Evolutionary conservation across 371 early-diverging fungal species (phyloP).

Genomic region (Mortierella sp.): DNA sequence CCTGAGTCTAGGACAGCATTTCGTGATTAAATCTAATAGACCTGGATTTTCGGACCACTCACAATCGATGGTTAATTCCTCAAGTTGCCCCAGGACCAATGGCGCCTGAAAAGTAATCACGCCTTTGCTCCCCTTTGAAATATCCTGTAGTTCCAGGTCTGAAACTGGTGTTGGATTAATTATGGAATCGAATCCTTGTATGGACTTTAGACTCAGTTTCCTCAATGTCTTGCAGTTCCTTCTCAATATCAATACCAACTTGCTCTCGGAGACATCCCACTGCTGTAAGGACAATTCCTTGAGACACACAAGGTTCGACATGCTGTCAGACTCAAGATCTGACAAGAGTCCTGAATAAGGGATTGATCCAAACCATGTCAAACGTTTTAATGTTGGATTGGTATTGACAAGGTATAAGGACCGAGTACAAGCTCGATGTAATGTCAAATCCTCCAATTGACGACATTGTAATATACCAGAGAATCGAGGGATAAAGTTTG

Average conservation of each 20-base stretch:
- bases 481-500: not conserved
- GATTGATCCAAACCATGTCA: constrained; percentile 15
- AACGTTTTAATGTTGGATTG: constrained; percentile 3
- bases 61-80: constrained; percentile 18
- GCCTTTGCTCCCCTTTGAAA: not conserved
- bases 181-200: constrained; percentile 13
- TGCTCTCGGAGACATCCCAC: constrained; percentile 18
- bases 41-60: constrained; percentile 30
- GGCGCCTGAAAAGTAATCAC: not conserved
- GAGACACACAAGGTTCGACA: not conserved
- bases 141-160: not conserved
- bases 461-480: constrained; percentile 9
- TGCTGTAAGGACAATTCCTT: constrained; percentile 15
- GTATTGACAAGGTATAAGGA: constrained; percentile 5
- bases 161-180: not conserved
- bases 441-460: constrained; percentile 9
- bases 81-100: constrained; percentile 5
- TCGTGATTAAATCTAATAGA: constrained; percentile 13
- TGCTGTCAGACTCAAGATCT: constrained; percentile 1
- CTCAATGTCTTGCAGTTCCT: not conserved
- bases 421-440: constrained; percentile 3
- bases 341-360: constrained; percentile 23
- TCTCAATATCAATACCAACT: not conserved
- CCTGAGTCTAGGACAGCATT: constrained; percentile 12
- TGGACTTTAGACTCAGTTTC: not conserved